Evolutionary conservation across 805 yeast species (phyloP), one percentile per base, ranked within the genome.

Genomic region (Ogataea methylovora): DNA sequence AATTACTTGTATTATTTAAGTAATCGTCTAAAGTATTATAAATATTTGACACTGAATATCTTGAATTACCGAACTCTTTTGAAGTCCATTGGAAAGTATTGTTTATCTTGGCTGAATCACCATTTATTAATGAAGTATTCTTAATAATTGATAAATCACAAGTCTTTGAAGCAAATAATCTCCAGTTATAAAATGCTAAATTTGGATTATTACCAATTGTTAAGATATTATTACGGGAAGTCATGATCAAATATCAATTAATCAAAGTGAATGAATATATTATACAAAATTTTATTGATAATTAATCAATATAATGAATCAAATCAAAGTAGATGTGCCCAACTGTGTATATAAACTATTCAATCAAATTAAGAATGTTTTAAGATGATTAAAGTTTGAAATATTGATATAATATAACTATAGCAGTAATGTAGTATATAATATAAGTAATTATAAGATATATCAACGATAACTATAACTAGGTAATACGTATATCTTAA

Each of bases 151-250:
- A 49, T n/a, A 65, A 35, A 28, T 60, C 56, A 34, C 67, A 64
- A 24, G 49, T 49, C 44, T 59, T 58, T 1, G 80, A 67, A 32
- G 63, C 60, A 33, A 63, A 69, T 24, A 76, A 49, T 33, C 78
- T 61, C 79, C 79, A 75, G 13, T 70, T 68, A 52, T 78, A 78
- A 53, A 73, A 76, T 22, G 72, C 63, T 32, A 76, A 50, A 51
- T 75, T 73, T 22, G 84, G 77, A 51, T 71, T 73, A 8, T 64
- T 51, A 21, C 84, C 84, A 41, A 73, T 71, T 42, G 61, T 39
- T 25, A 61, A 42, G 22, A 60, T 46, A 37, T 53, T 57, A 33
- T 48, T 45, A 33, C 55, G 49, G 22, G 48, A 36, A 8, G 52
- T 33, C 51, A 48, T 48, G 26, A 20, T 29, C 12, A 16, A 16